Evolutionary conservation across 495 filamentous ascomycete genomes (phyloP).

Genomic region (Trichoderma parareesei): DNA sequence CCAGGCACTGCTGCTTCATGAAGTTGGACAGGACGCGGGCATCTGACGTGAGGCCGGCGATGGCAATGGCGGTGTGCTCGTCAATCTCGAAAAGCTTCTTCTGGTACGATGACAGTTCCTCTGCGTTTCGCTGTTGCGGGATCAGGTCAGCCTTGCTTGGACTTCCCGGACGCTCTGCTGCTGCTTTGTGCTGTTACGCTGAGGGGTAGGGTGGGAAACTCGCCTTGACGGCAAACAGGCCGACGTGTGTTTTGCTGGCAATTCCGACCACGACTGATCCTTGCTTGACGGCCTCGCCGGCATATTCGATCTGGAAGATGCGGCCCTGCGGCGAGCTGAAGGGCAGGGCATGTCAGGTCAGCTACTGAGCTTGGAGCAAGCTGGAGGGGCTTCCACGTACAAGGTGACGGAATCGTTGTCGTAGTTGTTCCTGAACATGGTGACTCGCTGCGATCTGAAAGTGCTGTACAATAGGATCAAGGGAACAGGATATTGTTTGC

Average conservation of each 20-base stretch:
- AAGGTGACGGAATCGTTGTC: conserved; percentile 99
- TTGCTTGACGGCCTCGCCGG: conserved; percentile 96
- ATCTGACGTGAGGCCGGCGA: conserved; percentile 95
- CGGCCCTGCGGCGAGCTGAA: conserved; percentile 93
- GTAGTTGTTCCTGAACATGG: conserved; percentile 99
- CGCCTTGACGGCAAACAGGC: conserved; percentile 95
- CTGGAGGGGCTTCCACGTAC: conserved; percentile 43
- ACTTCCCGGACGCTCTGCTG: too few species aligned
- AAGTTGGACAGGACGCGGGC: conserved; percentile 99
- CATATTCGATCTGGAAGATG: conserved; percentile 99
- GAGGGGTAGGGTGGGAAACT: conserved; percentile 16
- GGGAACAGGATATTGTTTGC: not conserved
- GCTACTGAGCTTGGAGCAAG: conserved; percentile 9
- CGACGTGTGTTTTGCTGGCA: conserved; percentile 94
- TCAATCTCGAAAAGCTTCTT: conserved; percentile 98
- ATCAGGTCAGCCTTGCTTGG: conserved; percentile 12
- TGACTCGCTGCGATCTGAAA: conserved; percentile 19
- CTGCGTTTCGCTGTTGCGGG: conserved; percentile 76
- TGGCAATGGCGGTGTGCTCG: conserved; percentile 88
- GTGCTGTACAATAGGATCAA: not conserved
- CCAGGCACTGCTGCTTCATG: conserved; percentile 98
- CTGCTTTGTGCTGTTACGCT: not conserved
- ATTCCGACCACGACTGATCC: conserved; percentile 95
- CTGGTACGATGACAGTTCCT: conserved; percentile 99
- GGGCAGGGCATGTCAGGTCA: not conserved